These are phyloP conservation scores for Salmacisia buchloeana DNA, from an alignment of 1,284 basidiomycete genomes.

Conservation along the genomic window DNA sequence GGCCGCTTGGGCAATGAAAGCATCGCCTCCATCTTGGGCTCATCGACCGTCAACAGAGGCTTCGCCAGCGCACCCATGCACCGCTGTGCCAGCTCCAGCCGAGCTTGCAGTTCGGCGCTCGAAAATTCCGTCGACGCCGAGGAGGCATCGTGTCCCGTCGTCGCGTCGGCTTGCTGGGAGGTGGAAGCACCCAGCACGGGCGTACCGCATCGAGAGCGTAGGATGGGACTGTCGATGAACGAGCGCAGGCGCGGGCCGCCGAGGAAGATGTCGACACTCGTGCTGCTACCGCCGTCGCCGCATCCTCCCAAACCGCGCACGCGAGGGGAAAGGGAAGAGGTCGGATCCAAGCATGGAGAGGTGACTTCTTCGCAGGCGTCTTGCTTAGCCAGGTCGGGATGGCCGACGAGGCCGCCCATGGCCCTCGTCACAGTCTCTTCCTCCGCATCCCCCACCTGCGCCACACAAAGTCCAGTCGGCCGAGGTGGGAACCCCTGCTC, in stretches of 20 bases:
- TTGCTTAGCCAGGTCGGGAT: too few species aligned
- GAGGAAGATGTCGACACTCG: not conserved
- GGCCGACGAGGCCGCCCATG: too few species aligned
- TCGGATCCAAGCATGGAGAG: too few species aligned
- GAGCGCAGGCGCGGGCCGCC: not conserved
- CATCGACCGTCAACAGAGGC: not conserved
- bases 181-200: not conserved
- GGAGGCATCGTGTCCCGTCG: not conserved
- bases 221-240: not conserved
- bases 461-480: too few species aligned
- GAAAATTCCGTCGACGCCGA: not conserved
- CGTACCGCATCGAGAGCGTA: not conserved
- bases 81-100: not conserved
- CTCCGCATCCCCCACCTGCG: too few species aligned
- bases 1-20: too few species aligned
- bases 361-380: too few species aligned
- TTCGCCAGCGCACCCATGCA: not conserved
- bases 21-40: not conserved
- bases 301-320: not conserved
- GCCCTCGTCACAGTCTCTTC: too few species aligned
- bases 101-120: not conserved
- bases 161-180: not conserved
- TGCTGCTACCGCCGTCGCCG: not conserved
- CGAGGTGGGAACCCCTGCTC: too few species aligned
- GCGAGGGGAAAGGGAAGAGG: not conserved